Base-by-base conservation (phyloP, 257 asterid genomes). In the Buddleja alternifolia region DNA sequence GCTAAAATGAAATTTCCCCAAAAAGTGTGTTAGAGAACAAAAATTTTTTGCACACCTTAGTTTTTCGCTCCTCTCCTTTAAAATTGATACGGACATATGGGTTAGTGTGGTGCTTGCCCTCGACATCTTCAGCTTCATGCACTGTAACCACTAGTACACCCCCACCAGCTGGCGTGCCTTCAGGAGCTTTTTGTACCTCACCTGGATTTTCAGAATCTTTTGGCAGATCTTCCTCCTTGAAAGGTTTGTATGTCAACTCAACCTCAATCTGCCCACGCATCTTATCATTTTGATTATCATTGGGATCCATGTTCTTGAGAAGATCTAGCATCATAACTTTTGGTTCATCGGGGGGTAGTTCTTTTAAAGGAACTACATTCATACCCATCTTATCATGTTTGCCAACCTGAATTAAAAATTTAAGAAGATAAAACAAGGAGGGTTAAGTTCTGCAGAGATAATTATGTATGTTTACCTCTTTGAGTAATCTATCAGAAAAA, bases 41-140 rank as follows among this genome's bases (percentile, higher is more conserved):
- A 72, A 29, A 47, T 50, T 63, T 25, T 20, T 17, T 37, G 66
- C 60, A 7, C 63, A 94, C 99, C 99, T 89, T 94, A 21, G 99
- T 94, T 89, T 94, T 94, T 42, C 80, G 81, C 77, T 94, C 96
- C 82, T 94, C 97, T 55, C 99, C 99, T 78, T 54, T 85, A 66
- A 89, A 86, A 58, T 79, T 23, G 77, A 94, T 74, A 48, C 94
- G 90, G 17, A 70, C 97, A 56, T 89, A 94, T 36, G 97, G 99
- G 70, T 94, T 91, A 15, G 96, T 94, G 76, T 94, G 99, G 84
- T 94, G 99, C 84, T 94, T 94, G 66, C 99, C 99, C 81, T 89
- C 99, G 46, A 94, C 82, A 69, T 91, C 99, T 81, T 84, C 86
- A 73, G 97, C 99, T 89, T 84, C 96, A 67, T 94, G 97, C 70